Evolutionary conservation across 129 eudicot genomes (phyloP), one percentile per base, ranked within the genome.

Genomic region (Centaurea solstitialis): DNA sequence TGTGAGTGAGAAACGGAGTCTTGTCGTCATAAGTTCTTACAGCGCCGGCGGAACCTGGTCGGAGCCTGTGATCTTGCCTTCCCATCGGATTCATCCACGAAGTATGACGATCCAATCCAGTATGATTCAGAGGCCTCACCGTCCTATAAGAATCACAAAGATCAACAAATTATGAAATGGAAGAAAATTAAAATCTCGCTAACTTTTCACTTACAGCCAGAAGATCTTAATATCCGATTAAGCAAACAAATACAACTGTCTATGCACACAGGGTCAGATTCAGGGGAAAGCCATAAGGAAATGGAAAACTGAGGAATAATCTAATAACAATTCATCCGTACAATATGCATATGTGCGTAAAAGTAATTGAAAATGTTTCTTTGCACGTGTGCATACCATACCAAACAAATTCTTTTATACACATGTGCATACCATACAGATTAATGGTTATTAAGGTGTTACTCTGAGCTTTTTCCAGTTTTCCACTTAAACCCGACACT

Each of bases 21-120:
- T 93, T 93, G 22, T 93, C 93, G 45, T 95, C 97, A 43, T 87
- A 86, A 80, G 84, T 87, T 78, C 97, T 85, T 13, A 87, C 85
- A 6, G 93, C 76, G 26, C 97, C 94, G 15, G 99, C 97, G 4
- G 99, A 95, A 9, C 94, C 96, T 2, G 99, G 99, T 5, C 97
- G 87, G 50, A 91, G 69, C 20, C 97, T 87, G 74, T 89, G 88
- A 68, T 92, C 97, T 17, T 88, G 78, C 83, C 94, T 86, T 59
- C 97, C 97, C 81, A 80, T 81, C 5, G 97, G 81, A 76, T 82
- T 88, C 37, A 93, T 88, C 97, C 97, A 92, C 0, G 89, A 59
- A 5, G 75, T 40, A 38, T 77, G 90, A 6, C 97, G 87, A 66
- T 95, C 98, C 23, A 84, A 85, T 23, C 91, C 94, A 62, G 82